phyloP scores from a whole-genome alignment of 805 yeast species.

The Teunomyces aglyptinius region DNA sequence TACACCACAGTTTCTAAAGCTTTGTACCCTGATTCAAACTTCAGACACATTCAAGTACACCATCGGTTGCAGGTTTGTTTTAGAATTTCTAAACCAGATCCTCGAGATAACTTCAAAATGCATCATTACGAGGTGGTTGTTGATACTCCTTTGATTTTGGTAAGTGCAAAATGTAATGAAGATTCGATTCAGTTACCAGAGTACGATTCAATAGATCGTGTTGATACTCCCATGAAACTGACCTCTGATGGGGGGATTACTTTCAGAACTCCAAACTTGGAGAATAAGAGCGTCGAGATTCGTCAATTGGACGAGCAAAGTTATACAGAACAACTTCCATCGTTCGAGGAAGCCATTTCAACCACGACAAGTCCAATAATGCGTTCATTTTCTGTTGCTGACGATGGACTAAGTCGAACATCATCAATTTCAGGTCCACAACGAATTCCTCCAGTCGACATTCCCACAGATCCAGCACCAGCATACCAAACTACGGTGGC shows the following conservation, averaged over 20 bases:
- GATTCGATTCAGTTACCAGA: slow-evolving; percentile 40
- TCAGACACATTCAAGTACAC: slow-evolving; percentile 57
- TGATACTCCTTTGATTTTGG: slow-evolving; percentile 65
- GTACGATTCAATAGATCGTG: slow-evolving; percentile 28
- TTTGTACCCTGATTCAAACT: slow-evolving; percentile 63
- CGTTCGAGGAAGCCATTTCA: slow-evolving; percentile 66
- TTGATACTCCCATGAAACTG: slow-evolving; percentile 1
- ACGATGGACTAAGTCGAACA: slow-evolving; percentile 37
- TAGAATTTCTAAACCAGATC: slow-evolving; percentile 63
- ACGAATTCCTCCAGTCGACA: neutral
- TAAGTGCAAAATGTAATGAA: slow-evolving; percentile 42
- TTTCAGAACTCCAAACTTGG: slow-evolving; percentile 41
- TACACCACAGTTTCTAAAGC: slow-evolving; percentile 36
- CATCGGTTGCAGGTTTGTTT: slow-evolving; percentile 72
- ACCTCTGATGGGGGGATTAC: slow-evolving; percentile 14
- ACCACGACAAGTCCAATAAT: slow-evolving; percentile 36
- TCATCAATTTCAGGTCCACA: slow-evolving; percentile 21
- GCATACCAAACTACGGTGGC: slow-evolving; percentile 24
- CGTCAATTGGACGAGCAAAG: slow-evolving; percentile 20
- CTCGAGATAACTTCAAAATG: slow-evolving; percentile 41
- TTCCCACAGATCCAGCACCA: slow-evolving; percentile 32
- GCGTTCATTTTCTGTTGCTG: slow-evolving; percentile 37
- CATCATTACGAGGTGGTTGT: slow-evolving; percentile 80
- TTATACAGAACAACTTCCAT: slow-evolving; percentile 43
- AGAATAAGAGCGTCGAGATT: slow-evolving; percentile 31